Base-by-base conservation (phyloP, 345 rosid species). In the Melaleuca quinquenervia region DNA sequence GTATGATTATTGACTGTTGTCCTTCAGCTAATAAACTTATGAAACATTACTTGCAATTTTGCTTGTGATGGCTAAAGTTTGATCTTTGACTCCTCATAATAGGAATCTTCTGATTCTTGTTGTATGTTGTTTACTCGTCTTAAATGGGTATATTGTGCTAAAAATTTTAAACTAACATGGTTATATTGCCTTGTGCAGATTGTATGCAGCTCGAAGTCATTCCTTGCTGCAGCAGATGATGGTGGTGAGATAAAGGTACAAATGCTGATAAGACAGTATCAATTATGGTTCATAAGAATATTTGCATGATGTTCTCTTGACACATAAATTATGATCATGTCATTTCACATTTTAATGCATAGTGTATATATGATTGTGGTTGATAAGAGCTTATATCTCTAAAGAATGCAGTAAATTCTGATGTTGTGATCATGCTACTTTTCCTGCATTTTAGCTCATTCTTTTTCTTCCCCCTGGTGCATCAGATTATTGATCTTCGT, bases 221-320 rank as follows among this genome's bases (percentile, higher is more conserved):
- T 95, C 89, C 95, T 97, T 83, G 98, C 97, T n/a, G 91, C 94
- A 84, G 92, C 94, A 60, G 98, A 97, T 88, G 99, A 97, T 90
- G 88, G 91, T 14, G 98, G 97, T 41, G 98, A 95, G 88, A 91
- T 93, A 85, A 97, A 96, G 99, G 98, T 97, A 87, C 49, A 11
- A 10, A 41, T 52, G 45, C 41, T 87, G 54, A 41, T 52, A 36
- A 70, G 26, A 70, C 22, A 9, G 55, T 24, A 58, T 82, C 41
- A 2, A 51, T 82, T 52, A 82, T 51, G 2, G 0, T 82, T 50
- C 13, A 70, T 29, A 12, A 64, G 76, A 64, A 64, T 9, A 32
- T 70, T 36, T 36, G 48, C 80, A 9, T 70, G 80, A 70, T 32
- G 48, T 18, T 70, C 4, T 70, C 48, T 70, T 5, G 1, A 70